Conservation (phyloP, 2,329 filamentous ascomycete species). For the Drechslera avenae region DNA sequence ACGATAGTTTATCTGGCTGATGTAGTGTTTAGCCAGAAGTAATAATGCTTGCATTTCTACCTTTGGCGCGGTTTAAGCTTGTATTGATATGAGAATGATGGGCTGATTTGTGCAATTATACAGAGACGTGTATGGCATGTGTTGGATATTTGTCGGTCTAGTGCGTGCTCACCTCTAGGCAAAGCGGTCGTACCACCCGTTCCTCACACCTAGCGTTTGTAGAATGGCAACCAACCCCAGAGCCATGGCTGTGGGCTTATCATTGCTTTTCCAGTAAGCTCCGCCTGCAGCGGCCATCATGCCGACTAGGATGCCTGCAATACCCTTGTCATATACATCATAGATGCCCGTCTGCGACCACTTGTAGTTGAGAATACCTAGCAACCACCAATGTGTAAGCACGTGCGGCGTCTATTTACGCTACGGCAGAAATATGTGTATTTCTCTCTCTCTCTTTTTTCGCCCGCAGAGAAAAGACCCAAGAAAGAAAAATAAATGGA, state of each 20-base stretch:
- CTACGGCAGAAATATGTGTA: no score
- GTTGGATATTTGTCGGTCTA: no score
- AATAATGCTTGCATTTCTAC: conserved; percentile 1
- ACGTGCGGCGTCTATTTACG: no score
- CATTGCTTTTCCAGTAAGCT: conserved; percentile 30
- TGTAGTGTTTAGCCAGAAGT: neutral
- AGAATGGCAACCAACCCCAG: conserved; percentile 31
- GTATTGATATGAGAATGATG: neutral
- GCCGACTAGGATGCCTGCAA: conserved; percentile 35
- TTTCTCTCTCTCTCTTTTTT: no score
- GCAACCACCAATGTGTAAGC: neutral
- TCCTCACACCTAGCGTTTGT: conserved; percentile 32
- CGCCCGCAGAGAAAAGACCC: no score
- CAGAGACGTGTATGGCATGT: no score
- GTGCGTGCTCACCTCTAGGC: neutral
- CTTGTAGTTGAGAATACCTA: conserved; percentile 44
- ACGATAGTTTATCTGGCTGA: neutral
- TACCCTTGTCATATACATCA: conserved; percentile 40
- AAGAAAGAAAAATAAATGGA: neutral
- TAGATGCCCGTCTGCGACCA: conserved; percentile 41
- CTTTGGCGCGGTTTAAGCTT: no score
- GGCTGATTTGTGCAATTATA: no score
- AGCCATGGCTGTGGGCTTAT: conserved; percentile 31
- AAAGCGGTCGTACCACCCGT: conserved; percentile 25
- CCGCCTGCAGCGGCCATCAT: conserved; percentile 34